Evolutionary conservation across 2,329 filamentous ascomycete genomes (phyloP), one percentile per base, ranked within the genome.

Genomic region (Cryphonectria parasitica): DNA sequence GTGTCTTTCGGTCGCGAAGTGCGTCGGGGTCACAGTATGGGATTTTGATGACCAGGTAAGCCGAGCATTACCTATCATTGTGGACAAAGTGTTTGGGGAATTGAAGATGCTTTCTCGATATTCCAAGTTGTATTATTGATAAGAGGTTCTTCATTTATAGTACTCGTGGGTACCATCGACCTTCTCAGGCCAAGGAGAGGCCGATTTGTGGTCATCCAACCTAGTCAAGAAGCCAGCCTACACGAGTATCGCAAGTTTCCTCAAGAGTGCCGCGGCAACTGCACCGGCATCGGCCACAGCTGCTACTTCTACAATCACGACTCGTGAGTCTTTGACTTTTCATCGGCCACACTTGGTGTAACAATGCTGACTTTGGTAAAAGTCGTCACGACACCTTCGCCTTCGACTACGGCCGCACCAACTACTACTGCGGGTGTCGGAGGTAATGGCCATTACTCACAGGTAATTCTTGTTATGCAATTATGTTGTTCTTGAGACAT

Each of bases 21-120:
- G 82, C 74, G 76, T 84, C 3, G 83, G 82, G 17, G 79, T 83
- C 34, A 83, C 81, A 25, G 77, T 83, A 61, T 83, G 82, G 82
- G 78, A 79, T 74, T 82, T 79, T 71, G 79, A 78, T 60, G 82
- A 83, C 75, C 81, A 81, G 34, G 66, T 64, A 43, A 52, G 66
- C 13, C 13, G 36, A 28, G n/a, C 22, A 56, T 22, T 13, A 5
- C 2, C 2, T 11, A 39, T 39, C 7, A 52, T 25, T 25, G 22
- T 22, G 36, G n/a, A 41, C 41, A 41, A 28, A 62, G 15, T 19
- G 7, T 11, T 25, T 2, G 3, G n/a, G n/a, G 11, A 25, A 10
- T 41, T 22, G 36, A 15, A 11, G 19, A 19, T 7, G 22, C 10
- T 58, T 3, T 31, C 49, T 56, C 13, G 3, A 1, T 15, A 2